phyloP scores from a whole-genome alignment of 73 alveolate species.

The Breviolum minutum region DNA sequence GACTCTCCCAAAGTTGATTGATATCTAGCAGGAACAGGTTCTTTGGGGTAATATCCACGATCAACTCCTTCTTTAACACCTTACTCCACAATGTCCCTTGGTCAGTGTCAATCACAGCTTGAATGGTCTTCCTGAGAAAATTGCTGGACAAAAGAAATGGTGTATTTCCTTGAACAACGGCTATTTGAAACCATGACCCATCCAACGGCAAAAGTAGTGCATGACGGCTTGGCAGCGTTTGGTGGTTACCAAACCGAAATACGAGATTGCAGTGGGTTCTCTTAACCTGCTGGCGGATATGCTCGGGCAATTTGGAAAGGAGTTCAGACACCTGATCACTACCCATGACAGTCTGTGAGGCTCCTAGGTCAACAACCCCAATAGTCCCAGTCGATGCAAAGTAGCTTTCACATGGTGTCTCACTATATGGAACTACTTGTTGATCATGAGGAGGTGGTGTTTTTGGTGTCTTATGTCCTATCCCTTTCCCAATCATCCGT shows the following conservation, averaged over 20 bases:
- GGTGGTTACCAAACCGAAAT: background rate
- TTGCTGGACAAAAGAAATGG: background rate
- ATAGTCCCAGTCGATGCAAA: background rate
- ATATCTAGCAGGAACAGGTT: background rate
- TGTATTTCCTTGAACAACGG: background rate
- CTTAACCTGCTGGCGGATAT: background rate
- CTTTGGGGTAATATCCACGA: background rate
- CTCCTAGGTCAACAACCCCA: background rate
- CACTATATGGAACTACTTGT: too few relatives aligned
- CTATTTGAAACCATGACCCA: background rate
- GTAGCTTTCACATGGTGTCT: too few relatives aligned
- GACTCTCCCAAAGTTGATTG: background rate
- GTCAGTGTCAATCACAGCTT: background rate
- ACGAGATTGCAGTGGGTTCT: background rate
- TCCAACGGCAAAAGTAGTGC: background rate
- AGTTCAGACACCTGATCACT: background rate
- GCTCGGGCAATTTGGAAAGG: background rate
- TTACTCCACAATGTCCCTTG: background rate
- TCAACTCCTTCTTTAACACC: too few relatives aligned
- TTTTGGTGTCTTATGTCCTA: too few relatives aligned
- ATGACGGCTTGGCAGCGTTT: background rate
- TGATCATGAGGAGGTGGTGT: too few relatives aligned
- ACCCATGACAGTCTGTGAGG: background rate
- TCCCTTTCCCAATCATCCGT: too few relatives aligned
- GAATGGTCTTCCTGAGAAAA: background rate